A percentile compares a stretch with the other conserved stretches of the same genome.
Evolutionary conservation across 2,329 filamentous ascomycete species (phyloP).

Genomic region (Phaeophleospora eucalypticola): DNA sequence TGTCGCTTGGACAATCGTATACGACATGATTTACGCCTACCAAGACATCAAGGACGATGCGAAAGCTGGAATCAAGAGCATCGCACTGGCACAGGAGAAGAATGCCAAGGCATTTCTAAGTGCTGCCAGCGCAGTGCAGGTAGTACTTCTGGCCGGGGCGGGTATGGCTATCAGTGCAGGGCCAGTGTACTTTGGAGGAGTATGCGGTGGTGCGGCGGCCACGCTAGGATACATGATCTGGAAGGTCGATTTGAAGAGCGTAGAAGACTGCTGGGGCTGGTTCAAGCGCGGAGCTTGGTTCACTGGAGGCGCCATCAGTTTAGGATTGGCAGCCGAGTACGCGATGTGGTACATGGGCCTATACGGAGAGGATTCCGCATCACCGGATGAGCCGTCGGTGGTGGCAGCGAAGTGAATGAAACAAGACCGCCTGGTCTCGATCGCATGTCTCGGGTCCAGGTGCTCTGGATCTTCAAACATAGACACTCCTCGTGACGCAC

Average conservation of each 20-base stretch:
- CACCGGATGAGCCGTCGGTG: too few relatives aligned
- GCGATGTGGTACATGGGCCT: slow-evolving; percentile 15
- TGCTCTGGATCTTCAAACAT: too few relatives aligned
- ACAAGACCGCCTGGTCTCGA: neutral
- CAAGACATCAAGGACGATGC: slow-evolving; percentile 85
- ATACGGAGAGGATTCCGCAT: slow-evolving; percentile 9
- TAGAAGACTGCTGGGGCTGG: slow-evolving; percentile 61
- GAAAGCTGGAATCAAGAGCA: slow-evolving; percentile 84
- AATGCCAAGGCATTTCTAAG: slow-evolving; percentile 73
- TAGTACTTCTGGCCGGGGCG: slow-evolving; percentile 65
- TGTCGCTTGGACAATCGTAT: slow-evolving; percentile 80
- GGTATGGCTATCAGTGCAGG: slow-evolving; percentile 60
- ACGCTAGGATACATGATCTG: slow-evolving; percentile 58
- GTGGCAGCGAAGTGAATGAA: neutral
- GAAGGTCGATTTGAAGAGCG: slow-evolving; percentile 54
- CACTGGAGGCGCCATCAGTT: slow-evolving; percentile 56
- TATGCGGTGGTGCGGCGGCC: slow-evolving; percentile 53
- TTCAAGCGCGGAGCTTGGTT: slow-evolving; percentile 60
- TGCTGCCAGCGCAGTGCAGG: slow-evolving; percentile 64
- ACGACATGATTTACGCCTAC: slow-evolving; percentile 91
- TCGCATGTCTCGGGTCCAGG: too few relatives aligned
- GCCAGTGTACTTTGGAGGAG: slow-evolving; percentile 56
- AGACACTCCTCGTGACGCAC: too few relatives aligned
- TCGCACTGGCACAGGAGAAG: slow-evolving; percentile 72
- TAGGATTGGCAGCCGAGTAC: slow-evolving; percentile 56